Conservation (phyloP, 225 moss, liverwort and hornwort species). For the Climacium dendroides region DNA sequence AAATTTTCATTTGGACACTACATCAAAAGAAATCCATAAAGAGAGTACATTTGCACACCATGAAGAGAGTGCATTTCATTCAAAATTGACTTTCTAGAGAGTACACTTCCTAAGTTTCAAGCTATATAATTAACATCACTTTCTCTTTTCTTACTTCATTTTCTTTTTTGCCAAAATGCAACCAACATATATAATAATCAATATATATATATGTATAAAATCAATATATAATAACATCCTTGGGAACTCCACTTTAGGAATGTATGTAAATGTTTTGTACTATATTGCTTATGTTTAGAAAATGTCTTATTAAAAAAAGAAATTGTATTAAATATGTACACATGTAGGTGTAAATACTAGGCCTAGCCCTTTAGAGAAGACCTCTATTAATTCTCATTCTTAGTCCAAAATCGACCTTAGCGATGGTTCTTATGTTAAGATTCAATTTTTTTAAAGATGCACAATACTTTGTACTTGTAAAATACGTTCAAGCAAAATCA, state of each 20-base stretch:
- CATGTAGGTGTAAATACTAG: neutral
- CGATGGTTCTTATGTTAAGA: neutral
- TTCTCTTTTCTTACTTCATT: neutral
- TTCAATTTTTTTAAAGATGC: neutral
- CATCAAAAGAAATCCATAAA: neutral
- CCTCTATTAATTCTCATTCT: rapidly evolving
- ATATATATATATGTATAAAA: rapidly evolving
- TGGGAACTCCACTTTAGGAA: neutral
- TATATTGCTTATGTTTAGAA: neutral
- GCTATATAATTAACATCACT: neutral
- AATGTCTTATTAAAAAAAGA: neutral
- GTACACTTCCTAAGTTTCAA: neutral
- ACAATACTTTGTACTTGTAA: neutral
- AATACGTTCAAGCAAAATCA: neutral
- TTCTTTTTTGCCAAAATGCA: neutral
- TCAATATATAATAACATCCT: neutral
- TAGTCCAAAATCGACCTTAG: rapidly evolving
- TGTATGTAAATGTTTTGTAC: neutral
- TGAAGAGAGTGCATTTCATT: too few relatives aligned
- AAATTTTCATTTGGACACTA: neutral
- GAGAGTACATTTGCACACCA: neutral
- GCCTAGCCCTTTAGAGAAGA: neutral
- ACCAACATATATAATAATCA: too few relatives aligned
- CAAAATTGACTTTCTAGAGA: neutral
- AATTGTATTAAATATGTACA: neutral